These are phyloP conservation scores for Candida patagonica DNA, from an alignment of 805 yeast species.

Conservation along the genomic window DNA sequence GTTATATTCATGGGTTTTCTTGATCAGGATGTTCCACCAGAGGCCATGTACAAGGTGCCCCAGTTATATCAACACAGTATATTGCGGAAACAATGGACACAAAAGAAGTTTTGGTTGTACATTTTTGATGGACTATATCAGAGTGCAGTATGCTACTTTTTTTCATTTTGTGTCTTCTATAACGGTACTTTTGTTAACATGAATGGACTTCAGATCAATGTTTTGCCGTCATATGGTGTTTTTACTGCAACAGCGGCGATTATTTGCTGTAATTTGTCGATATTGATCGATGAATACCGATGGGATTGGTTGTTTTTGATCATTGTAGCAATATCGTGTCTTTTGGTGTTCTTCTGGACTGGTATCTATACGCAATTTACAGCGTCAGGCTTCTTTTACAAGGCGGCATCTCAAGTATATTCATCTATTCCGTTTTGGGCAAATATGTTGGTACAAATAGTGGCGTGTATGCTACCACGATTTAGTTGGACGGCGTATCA, in stretches of 20 bases:
- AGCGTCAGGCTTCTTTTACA: slow-evolving; percentile 47
- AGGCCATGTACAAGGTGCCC: slow-evolving; percentile 58
- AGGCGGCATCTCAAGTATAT: slow-evolving; percentile 50
- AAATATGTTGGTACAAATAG: slow-evolving; percentile 41
- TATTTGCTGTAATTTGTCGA: slow-evolving; percentile 50
- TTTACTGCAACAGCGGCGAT: slow-evolving; percentile 49
- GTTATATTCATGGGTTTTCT: slow-evolving; percentile 62
- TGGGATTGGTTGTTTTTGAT: slow-evolving; percentile 63
- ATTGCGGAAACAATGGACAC: slow-evolving; percentile 53
- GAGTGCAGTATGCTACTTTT: slow-evolving; percentile 58
- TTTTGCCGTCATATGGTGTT: slow-evolving; percentile 58
- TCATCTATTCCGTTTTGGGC: slow-evolving; percentile 58
- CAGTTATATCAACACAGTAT: slow-evolving; percentile 64
- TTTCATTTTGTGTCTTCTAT: slow-evolving; percentile 51
- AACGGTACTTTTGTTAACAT: slow-evolving; percentile 34
- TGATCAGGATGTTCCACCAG: slow-evolving; percentile 68
- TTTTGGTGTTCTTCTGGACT: slow-evolving; percentile 59
- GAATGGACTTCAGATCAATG: slow-evolving; percentile 47
- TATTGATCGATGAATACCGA: slow-evolving; percentile 51
- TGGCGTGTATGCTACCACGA: slow-evolving; percentile 50
- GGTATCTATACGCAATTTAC: slow-evolving; percentile 55
- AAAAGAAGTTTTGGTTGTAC: slow-evolving; percentile 47
- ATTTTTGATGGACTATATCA: slow-evolving; percentile 67
- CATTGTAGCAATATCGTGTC: slow-evolving; percentile 43
- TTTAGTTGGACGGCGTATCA: slow-evolving; percentile 42